These are phyloP conservation scores for Fusarium buxicola DNA, from an alignment of 2,329 filamentous ascomycete species.

Conservation along the genomic window DNA sequence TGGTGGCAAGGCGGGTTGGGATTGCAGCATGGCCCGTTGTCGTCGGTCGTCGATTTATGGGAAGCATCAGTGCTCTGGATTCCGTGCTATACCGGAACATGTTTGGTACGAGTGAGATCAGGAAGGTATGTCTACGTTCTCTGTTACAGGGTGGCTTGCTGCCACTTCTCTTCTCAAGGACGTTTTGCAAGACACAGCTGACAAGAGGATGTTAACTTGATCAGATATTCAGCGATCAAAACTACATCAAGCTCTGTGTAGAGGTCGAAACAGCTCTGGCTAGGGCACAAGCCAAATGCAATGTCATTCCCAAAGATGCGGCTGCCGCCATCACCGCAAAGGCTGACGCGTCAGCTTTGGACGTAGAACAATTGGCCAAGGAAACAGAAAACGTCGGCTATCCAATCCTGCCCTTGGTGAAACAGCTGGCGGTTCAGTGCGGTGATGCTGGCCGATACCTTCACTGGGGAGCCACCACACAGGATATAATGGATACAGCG, in stretches of 20 bases:
- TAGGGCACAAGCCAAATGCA: constrained; percentile 60
- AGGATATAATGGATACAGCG: constrained; percentile 69
- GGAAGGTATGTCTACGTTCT: no score
- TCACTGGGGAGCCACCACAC: constrained; percentile 69
- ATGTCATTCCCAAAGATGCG: constrained; percentile 57
- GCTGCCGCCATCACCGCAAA: constrained; percentile 52
- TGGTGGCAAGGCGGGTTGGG: neutral
- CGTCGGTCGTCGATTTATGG: neutral
- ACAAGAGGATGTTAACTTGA: neutral
- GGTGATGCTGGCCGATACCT: constrained; percentile 54
- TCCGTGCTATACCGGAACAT: constrained; percentile 63
- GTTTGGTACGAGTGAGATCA: constrained; percentile 63
- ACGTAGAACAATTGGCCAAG: constrained; percentile 52
- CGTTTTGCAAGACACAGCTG: neutral
- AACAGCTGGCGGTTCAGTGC: constrained; percentile 52
- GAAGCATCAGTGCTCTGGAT: constrained; percentile 51
- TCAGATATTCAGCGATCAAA: constrained; percentile 57
- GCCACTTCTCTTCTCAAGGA: no score
- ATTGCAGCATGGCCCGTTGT: neutral
- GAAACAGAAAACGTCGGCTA: constrained; percentile 67
- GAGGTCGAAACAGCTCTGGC: constrained; percentile 65
- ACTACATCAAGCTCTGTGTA: constrained; percentile 61
- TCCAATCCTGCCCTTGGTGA: constrained; percentile 63
- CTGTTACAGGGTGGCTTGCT: no score
- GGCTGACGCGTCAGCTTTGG: constrained; percentile 39